Evolutionary conservation across 140 eudicot genomes (phyloP).

Genomic region (Oenanthe javanica): DNA sequence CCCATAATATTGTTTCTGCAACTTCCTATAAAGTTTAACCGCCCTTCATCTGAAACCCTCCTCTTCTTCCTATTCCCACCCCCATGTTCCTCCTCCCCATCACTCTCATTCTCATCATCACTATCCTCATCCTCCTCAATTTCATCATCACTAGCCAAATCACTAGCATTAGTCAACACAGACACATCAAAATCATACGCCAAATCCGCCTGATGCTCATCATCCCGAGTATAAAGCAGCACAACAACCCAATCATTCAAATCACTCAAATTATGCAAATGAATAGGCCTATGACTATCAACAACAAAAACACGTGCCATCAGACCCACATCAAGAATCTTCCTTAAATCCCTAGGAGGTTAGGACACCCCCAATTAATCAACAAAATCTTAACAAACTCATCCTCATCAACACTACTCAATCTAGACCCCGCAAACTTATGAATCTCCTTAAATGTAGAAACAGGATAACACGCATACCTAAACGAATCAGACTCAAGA

Average conservation of each 20-base stretch:
- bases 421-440: conserved; percentile 51
- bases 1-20: conserved; percentile 76
- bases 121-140: conserved; percentile 38
- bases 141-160: conserved; percentile 62
- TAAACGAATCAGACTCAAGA: conserved; percentile 85
- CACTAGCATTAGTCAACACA: conserved; percentile 62
- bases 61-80: conserved; percentile 48
- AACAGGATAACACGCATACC: conserved; percentile 75
- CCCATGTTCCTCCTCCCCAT: conserved; percentile 23
- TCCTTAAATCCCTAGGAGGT: conserved; percentile 46
- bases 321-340: conserved; percentile 42
- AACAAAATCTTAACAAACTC: conserved; percentile 58
- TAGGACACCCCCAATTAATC: conserved; percentile 93
- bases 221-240: conserved; percentile 57
- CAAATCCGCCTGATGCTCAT: conserved; percentile 75
- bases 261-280: conserved; percentile 66
- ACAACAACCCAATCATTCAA: conserved; percentile 72
- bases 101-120: conserved; percentile 26
- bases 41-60: conserved; percentile 43
- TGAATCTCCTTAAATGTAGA: conserved; percentile 79
- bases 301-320: conserved; percentile 67
- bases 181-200: conserved; percentile 62
- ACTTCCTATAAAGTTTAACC: conserved; percentile 53
- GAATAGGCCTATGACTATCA: conserved; percentile 93
- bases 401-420: conserved; percentile 34